phyloP scores from a whole-genome alignment of 768 basidiomycete species.

The Tylopilus subfusipes region DNA sequence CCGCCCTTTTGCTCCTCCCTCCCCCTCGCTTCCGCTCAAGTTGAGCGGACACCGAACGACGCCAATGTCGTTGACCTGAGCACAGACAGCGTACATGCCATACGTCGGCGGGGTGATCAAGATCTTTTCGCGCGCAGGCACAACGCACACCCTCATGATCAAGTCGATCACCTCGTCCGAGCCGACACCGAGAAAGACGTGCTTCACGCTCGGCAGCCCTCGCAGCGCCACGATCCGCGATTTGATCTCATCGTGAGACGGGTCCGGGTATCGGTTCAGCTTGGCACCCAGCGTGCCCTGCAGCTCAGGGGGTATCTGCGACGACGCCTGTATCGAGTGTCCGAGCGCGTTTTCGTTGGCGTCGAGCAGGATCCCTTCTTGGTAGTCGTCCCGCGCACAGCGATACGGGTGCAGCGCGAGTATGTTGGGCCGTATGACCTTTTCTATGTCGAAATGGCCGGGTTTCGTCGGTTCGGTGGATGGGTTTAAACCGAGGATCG shows the following conservation, averaged over 20 bases:
- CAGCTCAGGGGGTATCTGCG: slow-evolving; percentile 33
- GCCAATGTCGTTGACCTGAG: slow-evolving; percentile 90
- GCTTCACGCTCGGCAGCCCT: slow-evolving; percentile 54
- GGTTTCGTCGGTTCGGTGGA: slow-evolving; percentile 49
- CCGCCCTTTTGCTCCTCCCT: slow-evolving; percentile 65
- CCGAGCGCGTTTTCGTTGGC: slow-evolving; percentile 98
- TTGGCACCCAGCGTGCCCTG: slow-evolving; percentile 43
- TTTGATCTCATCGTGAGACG: slow-evolving; percentile 80
- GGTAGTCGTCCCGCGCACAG: slow-evolving; percentile 95
- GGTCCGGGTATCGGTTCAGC: slow-evolving; percentile 92
- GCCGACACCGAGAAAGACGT: slow-evolving; percentile 93
- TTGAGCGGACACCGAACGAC: slow-evolving; percentile 75
- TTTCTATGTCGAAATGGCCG: slow-evolving; percentile 79
- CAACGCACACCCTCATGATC: slow-evolving; percentile 85
- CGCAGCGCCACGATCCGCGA: slow-evolving; percentile 69
- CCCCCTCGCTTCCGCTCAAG: slow-evolving; percentile 54
- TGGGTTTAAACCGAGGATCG: slow-evolving; percentile 58
- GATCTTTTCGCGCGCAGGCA: slow-evolving; percentile 76
- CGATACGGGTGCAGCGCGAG: slow-evolving; percentile 89
- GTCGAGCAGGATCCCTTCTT: slow-evolving; percentile 85
- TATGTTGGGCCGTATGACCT: slow-evolving; percentile 90
- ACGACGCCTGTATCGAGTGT: slow-evolving; percentile 58
- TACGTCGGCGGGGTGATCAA: slow-evolving; percentile 93
- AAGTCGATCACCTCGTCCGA: slow-evolving; percentile 97
- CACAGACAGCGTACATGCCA: slow-evolving; percentile 95